Evolutionary conservation across 2,329 filamentous ascomycete genomes (phyloP).

Genomic region (Monilinia fructicola): DNA sequence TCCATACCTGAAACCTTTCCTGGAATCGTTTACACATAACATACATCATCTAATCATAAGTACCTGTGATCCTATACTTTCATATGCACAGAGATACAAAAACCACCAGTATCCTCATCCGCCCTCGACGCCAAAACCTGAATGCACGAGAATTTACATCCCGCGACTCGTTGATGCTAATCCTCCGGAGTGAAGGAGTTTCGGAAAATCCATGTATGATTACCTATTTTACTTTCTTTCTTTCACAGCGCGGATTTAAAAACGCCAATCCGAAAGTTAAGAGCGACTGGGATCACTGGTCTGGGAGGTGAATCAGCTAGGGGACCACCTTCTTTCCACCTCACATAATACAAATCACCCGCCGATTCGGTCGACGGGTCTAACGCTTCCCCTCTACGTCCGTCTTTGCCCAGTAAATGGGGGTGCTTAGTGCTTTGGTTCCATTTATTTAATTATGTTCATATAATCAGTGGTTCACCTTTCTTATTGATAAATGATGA

Average conservation of each 20-base stretch:
- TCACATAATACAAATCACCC: conserved; percentile 17
- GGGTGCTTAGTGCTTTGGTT: background rate
- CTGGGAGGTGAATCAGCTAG: background rate
- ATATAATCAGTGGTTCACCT: conserved; percentile 8
- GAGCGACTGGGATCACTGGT: background rate
- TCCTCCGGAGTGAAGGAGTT: conserved; percentile 4
- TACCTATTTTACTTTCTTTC: background rate
- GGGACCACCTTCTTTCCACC: background rate
- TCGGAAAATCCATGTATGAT: conserved; percentile 6
- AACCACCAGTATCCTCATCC: background rate
- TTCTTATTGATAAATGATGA: conserved; percentile 1
- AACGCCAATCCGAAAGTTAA: background rate
- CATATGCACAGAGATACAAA: background rate
- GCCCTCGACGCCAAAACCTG: background rate
- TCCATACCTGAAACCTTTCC: background rate
- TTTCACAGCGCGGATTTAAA: conserved; percentile 6
- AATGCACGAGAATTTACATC: background rate
- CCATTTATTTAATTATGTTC: conserved; percentile 12
- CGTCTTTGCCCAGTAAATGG: background rate
- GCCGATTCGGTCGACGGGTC: conserved; percentile 10
- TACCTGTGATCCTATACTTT: background rate
- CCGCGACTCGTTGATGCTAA: background rate
- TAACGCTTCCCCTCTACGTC: background rate
- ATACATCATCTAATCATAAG: too few relatives aligned
- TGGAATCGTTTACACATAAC: background rate